A percentile compares a stretch with the other conserved stretches of the same genome.
Conservation (phyloP, 345 rosid species). For the Citrus reticulata region DNA sequence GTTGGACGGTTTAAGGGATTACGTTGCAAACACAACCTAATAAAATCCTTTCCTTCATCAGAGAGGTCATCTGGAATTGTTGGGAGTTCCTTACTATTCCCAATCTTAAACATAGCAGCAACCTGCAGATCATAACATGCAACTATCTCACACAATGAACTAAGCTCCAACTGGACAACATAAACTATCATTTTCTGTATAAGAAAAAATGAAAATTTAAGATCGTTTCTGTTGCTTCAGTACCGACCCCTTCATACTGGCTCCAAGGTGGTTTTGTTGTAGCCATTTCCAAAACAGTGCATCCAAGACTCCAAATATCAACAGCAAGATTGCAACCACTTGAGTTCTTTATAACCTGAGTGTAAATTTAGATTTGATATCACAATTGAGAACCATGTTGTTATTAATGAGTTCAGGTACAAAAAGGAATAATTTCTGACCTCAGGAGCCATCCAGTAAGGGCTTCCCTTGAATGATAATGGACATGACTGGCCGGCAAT, state of each 20-base stretch:
- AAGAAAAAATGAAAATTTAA: not conserved
- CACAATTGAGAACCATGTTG: not conserved
- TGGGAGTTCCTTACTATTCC: constrained; percentile 76
- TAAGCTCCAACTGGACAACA: not conserved
- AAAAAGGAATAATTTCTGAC: constrained; percentile 26
- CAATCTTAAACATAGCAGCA: constrained; percentile 79
- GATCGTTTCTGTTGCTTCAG: not conserved
- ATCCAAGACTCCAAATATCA: constrained; percentile 88
- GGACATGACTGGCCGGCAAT: constrained; percentile 79
- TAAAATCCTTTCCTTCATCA: constrained; percentile 64
- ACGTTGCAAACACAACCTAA: constrained; percentile 58
- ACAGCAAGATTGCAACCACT: constrained; percentile 69
- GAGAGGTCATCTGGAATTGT: constrained; percentile 64
- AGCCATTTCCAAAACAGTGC: constrained; percentile 85
- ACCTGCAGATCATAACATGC: constrained; percentile 28
- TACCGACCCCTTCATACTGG: constrained; percentile 77
- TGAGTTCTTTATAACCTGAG: constrained; percentile 62
- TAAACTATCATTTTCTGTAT: not conserved
- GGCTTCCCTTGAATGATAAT: constrained; percentile 78
- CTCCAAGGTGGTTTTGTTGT: constrained; percentile 87
- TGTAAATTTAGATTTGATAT: not conserved
- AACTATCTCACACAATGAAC: constrained; percentile 3
- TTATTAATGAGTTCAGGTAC: not conserved
- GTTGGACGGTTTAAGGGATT: constrained; percentile 57
- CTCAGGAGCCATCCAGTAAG: constrained; percentile 93